Conservation (phyloP, 768 basidiomycete species). For the Phaffia australis region DNA sequence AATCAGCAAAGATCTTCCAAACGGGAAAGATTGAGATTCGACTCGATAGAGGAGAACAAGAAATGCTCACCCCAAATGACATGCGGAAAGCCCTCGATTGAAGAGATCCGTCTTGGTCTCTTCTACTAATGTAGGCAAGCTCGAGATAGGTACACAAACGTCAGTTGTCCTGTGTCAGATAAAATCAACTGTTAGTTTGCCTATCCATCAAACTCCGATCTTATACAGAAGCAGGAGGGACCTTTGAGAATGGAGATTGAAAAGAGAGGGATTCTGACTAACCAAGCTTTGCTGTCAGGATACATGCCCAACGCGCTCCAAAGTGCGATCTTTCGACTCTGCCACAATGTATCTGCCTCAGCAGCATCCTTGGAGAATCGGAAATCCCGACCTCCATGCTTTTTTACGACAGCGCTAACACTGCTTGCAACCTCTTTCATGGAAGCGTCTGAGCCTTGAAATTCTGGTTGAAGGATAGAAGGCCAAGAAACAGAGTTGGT, state of each 20-base stretch:
- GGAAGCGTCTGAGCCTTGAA: conserved; percentile 43
- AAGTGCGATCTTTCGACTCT: conserved; percentile 67
- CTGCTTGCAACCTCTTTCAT: conserved; percentile 49
- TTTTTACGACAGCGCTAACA: conserved; percentile 53
- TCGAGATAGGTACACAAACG: conserved; percentile 40
- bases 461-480: conserved; percentile 15
- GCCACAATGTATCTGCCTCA: conserved; percentile 69
- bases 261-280: neutral
- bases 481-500: neutral
- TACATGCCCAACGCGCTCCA: conserved; percentile 23
- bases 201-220: conserved; percentile 16
- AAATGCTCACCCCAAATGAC: conserved; percentile 12
- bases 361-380: conserved; percentile 52
- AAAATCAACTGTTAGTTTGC: no score
- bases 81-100: conserved; percentile 52
- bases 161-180: conserved; percentile 31
- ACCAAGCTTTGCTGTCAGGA: conserved; percentile 8
- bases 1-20: neutral
- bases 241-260: neutral
- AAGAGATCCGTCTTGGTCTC: conserved; percentile 71
- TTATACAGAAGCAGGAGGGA: neutral
- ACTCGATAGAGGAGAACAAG: no score
- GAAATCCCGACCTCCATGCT: conserved; percentile 58
- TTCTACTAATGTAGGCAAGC: conserved; percentile 40
- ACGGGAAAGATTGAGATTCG: no score